Base-by-base conservation (phyloP, 495 filamentous ascomycete species). In the Xylaria nigripes region DNA sequence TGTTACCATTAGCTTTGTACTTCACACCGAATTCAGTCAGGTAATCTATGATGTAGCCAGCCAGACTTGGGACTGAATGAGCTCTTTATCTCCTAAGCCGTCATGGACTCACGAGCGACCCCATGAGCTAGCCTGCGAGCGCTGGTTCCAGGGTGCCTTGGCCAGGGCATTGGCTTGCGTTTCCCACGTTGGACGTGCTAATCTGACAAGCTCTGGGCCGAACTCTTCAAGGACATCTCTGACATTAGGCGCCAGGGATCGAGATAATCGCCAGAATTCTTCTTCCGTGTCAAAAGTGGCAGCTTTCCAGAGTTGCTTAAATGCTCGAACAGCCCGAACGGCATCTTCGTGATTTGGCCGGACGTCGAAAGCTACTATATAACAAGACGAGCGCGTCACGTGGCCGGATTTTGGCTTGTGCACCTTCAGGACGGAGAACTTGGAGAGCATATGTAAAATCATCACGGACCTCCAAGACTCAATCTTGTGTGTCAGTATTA, bases 351-450 rank as follows among this genome's bases (percentile, higher is more conserved):
- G 42, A 15, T 62, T 40, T 3, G 65, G 64, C 21, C 68, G 61
- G 15, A 85, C 65, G 19, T 76, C 59, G 18, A 61, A 74, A 0
- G 79, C 79, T 30, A 85, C 55, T 58, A 84, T 55, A 57, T 84
- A 83, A 59, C 81, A 84, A 0, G 78, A 81, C 13, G 73, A 76
- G 3, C 73, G 61, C 7, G 59, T 74, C 10, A 56, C 61, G 51
- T 83, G 78, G 2, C 41, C 50, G 12, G 15, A 66, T 15, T 3
- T 56, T 0, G 73, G 77, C 55, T 85, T 85, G 58, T 75, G 79
- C 0, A 79, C 50, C 43, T 61, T 23, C 1, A 85, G 57, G 1
- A 62, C 34, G 5, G 77, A 57, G 55, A 84, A 78, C 18, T 66
- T 52, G 27, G 45, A 52, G 21, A 85, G 78, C 0, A 54, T 59